Evolutionary conservation across 2,329 filamentous ascomycete species (phyloP).

Genomic region (Rhinocladiella mackenziei): DNA sequence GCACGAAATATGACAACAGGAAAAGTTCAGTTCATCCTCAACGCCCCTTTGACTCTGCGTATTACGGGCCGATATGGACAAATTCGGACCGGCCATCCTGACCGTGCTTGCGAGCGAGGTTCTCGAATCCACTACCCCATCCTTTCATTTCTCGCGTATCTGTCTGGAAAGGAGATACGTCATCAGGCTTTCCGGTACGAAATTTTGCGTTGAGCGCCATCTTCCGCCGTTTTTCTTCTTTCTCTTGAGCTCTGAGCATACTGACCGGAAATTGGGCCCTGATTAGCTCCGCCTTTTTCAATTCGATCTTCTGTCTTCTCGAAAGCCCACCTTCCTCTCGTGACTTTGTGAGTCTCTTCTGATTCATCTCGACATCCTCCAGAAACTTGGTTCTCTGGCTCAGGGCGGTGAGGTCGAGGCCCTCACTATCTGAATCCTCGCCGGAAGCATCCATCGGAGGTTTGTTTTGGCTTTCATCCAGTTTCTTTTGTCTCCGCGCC

Average conservation of each 20-base stretch:
- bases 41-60: neutral
- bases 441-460: neutral
- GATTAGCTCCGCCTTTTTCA: slow-evolving; percentile 17
- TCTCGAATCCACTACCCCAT: slow-evolving; percentile 19
- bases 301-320: slow-evolving; percentile 18
- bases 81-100: slow-evolving; percentile 1
- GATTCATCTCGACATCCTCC: slow-evolving; percentile 4
- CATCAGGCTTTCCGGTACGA: no score
- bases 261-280: slow-evolving; percentile 17
- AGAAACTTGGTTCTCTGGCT: slow-evolving; percentile 7
- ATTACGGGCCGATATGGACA: slow-evolving; percentile 9
- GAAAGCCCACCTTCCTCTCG: slow-evolving; percentile 15
- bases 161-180: no score
- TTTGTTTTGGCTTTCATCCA: neutral
- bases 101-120: slow-evolving; percentile 4
- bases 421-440: slow-evolving; percentile 1
- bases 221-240: neutral
- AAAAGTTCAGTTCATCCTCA: neutral
- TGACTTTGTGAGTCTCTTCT: slow-evolving; percentile 2
- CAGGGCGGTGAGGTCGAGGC: slow-evolving; percentile 2
- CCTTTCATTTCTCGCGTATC: no score
- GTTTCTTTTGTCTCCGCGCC: slow-evolving; percentile 1
- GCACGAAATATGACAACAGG: neutral
- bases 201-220: no score
- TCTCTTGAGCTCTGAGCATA: slow-evolving; percentile 8